Conservation (phyloP, 768 basidiomycete genomes). For the Suillus cothurnatus region DNA sequence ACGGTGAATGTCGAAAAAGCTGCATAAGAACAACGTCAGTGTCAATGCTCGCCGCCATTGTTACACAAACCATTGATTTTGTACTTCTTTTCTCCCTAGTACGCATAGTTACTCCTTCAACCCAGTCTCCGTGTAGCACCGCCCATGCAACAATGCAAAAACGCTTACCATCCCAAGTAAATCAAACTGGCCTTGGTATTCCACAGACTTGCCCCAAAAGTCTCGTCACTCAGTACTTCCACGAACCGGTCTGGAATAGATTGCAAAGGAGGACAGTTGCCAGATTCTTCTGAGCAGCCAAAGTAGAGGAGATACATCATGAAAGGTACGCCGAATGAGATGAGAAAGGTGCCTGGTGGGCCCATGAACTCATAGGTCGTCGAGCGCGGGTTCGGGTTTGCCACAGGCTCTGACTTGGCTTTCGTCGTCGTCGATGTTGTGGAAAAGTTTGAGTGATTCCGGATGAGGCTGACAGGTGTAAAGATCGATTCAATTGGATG, state of each 20-base stretch:
- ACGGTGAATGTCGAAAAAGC: slow-evolving; percentile 84
- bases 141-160: slow-evolving; percentile 81
- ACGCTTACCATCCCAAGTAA: slow-evolving; percentile 90
- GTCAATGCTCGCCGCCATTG: not conserved
- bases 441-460: not conserved
- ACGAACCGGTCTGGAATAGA: slow-evolving; percentile 46
- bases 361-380: slow-evolving; percentile 81
- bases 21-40: slow-evolving; percentile 29
- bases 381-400: slow-evolving; percentile 65
- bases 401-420: slow-evolving; percentile 12
- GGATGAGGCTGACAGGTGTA: too few relatives aligned
- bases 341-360: slow-evolving; percentile 71
- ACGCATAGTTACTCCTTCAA: slow-evolving; percentile 71
- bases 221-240: slow-evolving; percentile 45
- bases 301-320: slow-evolving; percentile 77
- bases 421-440: slow-evolving; percentile 22
- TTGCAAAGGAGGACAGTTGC: slow-evolving; percentile 63
- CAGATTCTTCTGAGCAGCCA: too few relatives aligned
- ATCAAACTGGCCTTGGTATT: slow-evolving; percentile 75
- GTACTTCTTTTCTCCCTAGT: slow-evolving; percentile 79
- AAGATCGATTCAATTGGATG: too few relatives aligned
- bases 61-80: slow-evolving; percentile 85
- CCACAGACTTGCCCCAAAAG: slow-evolving; percentile 80
- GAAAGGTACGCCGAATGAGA: slow-evolving; percentile 71
- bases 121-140: slow-evolving; percentile 71